Conservation (phyloP, 345 rosid genomes). For the Camelina hispida region DNA sequence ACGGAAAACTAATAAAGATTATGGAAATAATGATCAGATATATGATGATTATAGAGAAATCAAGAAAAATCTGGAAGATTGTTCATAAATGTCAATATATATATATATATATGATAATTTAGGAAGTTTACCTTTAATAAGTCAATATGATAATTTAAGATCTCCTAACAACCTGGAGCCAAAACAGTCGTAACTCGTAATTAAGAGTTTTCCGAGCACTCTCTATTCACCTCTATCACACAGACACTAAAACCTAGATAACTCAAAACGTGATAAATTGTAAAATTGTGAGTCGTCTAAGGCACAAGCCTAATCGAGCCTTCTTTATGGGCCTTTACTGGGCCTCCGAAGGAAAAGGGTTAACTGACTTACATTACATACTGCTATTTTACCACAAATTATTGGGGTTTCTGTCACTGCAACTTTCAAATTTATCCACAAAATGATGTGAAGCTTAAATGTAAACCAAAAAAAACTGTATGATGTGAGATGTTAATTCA, state of each 20-base stretch:
- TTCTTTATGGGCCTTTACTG: not conserved
- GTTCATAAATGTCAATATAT: too few species aligned
- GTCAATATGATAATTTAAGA: too few species aligned
- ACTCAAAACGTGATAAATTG: not conserved
- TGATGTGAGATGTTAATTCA: not conserved
- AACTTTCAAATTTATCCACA: not conserved
- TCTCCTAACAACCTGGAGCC: too few species aligned
- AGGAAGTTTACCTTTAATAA: too few species aligned
- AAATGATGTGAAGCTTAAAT: not conserved
- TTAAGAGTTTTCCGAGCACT: not conserved
- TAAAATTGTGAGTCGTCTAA: not conserved
- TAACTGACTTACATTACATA: not conserved
- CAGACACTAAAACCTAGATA: not conserved
- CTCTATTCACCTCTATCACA: too few species aligned
- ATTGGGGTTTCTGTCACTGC: not conserved
- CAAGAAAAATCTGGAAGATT: too few species aligned
- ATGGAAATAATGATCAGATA: too few species aligned
- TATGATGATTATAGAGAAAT: too few species aligned
- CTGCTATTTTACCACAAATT: not conserved
- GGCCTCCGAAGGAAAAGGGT: not conserved
- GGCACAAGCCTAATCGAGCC: too few species aligned
- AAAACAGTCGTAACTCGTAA: too few species aligned
- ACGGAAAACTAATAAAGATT: too few species aligned
- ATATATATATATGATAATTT: too few species aligned
- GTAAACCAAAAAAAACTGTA: not conserved